Percentiles rank a stretch among this genome's conserved stretches.
phyloP scores from a whole-genome alignment of 306 rosid species.

The Parietaria judaica region DNA sequence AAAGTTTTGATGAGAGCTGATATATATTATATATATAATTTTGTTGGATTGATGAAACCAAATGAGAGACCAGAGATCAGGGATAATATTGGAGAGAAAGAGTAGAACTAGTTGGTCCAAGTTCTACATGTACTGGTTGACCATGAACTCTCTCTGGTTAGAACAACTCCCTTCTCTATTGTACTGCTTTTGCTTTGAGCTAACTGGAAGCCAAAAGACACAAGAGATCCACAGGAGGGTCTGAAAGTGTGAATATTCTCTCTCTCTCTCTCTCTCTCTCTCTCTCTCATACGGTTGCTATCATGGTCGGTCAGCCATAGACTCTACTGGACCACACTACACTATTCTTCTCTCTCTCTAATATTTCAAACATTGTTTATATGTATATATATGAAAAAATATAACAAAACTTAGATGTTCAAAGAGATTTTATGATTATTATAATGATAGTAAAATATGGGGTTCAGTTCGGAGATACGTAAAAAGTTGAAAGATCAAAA shows the following conservation, averaged over 20 bases:
- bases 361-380: background rate
- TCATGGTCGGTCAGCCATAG: slow-evolving; percentile 68
- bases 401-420: background rate
- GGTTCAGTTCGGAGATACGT: background rate
- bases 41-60: slow-evolving; percentile 15
- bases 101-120: slow-evolving; percentile 7
- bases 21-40: background rate
- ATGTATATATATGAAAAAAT: background rate
- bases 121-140: background rate
- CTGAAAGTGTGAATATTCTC: slow-evolving; percentile 23
- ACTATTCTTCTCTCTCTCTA: background rate
- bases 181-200: slow-evolving; percentile 3
- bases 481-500: slow-evolving; percentile 7
- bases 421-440: too few relatives aligned
- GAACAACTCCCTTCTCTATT: background rate
- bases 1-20: background rate
- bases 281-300: slow-evolving; percentile 55
- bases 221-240: slow-evolving; percentile 25
- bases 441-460: background rate
- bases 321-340: slow-evolving; percentile 50
- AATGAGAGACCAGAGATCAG: slow-evolving; percentile 8
- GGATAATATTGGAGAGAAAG: background rate
- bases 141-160: background rate
- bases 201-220: slow-evolving; percentile 13
- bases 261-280: slow-evolving; percentile 23